phyloP scores from a whole-genome alignment of 352 stramenopile species.

The Globisporangium splendens region DNA sequence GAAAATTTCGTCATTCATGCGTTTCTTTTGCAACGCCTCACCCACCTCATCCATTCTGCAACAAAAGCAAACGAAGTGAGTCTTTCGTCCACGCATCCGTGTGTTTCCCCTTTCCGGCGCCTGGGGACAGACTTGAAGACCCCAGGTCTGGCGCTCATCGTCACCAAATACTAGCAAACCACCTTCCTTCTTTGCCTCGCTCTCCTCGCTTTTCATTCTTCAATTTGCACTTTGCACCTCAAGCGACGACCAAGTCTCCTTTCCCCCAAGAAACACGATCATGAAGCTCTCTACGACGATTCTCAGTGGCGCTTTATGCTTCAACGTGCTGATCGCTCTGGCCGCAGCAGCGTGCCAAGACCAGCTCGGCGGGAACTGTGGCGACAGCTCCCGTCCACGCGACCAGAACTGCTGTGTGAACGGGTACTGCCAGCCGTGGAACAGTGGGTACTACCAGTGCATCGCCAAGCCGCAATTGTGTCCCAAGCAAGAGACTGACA shows the following conservation, averaged over 20 bases:
- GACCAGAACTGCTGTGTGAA: conserved; percentile 39
- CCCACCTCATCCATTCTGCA: no score
- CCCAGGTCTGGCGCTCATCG: no score
- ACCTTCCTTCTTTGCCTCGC: no score
- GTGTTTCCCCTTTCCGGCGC: no score
- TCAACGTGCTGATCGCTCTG: background rate
- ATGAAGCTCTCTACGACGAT: background rate
- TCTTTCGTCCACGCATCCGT: no score
- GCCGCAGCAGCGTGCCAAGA: conserved; percentile 24
- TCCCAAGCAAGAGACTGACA: conserved; percentile 33
- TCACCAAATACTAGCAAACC: no score
- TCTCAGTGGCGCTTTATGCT: background rate
- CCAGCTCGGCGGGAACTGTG: conserved; percentile 38
- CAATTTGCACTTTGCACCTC: background rate
- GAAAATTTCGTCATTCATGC: no score
- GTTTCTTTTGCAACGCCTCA: no score
- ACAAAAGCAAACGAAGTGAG: no score
- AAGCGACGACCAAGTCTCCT: background rate
- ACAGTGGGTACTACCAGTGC: conserved; percentile 59
- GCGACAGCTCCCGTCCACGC: conserved; percentile 22
- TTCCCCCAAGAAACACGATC: background rate
- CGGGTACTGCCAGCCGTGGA: conserved; percentile 66
- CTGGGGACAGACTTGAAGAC: no score
- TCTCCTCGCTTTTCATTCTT: background rate
- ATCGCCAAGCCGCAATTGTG: conserved; percentile 30